A percentile compares a stretch with the other conserved stretches of the same genome.
These are phyloP conservation scores for Claviceps fusiformis DNA, from an alignment of 2,329 filamentous ascomycete genomes.

Conservation along the genomic window DNA sequence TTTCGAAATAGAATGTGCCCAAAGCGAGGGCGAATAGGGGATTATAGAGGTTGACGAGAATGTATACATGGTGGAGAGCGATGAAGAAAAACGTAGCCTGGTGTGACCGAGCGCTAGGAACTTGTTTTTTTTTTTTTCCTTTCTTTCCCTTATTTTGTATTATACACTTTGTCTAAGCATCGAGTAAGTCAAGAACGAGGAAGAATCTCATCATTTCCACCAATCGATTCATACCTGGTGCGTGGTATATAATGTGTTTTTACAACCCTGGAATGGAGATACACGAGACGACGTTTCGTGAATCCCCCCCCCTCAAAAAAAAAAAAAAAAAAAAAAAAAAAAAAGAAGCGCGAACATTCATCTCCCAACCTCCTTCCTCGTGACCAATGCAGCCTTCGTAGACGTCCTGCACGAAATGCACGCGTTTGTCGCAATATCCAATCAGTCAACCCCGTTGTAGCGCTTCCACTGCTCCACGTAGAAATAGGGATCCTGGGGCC, in stretches of 20 bases:
- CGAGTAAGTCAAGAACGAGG: not conserved
- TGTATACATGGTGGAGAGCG: not conserved
- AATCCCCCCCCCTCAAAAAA: no score
- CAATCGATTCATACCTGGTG: not conserved
- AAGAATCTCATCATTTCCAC: not conserved
- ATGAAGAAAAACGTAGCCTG: conserved; percentile 7
- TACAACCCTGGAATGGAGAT: not conserved
- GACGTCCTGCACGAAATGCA: not conserved
- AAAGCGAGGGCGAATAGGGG: not conserved
- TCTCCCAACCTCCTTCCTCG: not conserved
- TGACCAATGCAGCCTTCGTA: not conserved
- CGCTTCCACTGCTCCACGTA: conserved; percentile 56
- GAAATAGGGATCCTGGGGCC: conserved; percentile 45
- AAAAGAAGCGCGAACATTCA: not conserved
- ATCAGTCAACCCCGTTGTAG: conserved; percentile 47
- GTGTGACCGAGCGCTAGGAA: conserved; percentile 2
- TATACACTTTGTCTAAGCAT: not conserved
- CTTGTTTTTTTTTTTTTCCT: not conserved
- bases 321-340: not conserved
- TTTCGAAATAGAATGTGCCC: not conserved
- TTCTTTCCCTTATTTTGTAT: not conserved
- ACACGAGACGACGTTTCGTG: not conserved
- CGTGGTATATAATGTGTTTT: not conserved
- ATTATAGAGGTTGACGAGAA: not conserved
- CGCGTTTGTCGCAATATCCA: not conserved